Percentiles rank a stretch among this genome's conserved stretches.
phyloP scores from a whole-genome alignment of 2,329 filamentous ascomycete genomes.

The Seiridium cupressi region DNA sequence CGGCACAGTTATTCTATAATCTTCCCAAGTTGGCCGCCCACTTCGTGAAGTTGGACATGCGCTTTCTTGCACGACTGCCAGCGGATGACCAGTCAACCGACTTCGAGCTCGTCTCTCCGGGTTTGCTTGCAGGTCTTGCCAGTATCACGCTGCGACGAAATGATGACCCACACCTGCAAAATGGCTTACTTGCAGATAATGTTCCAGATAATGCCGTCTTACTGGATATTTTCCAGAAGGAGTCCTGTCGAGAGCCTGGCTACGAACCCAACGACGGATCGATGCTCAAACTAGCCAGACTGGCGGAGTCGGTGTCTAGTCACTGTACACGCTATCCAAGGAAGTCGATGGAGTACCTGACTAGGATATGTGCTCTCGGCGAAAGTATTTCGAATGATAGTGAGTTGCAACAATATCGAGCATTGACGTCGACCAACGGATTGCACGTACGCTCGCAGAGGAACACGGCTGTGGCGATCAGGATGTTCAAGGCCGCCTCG shows the following conservation, averaged over 20 bases:
- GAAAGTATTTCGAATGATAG: conserved; percentile 24
- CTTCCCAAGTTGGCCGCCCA: conserved; percentile 51
- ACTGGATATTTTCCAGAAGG: conserved; percentile 39
- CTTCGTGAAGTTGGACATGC: conserved; percentile 50
- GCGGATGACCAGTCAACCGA: conserved; percentile 31
- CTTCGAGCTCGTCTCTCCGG: conserved; percentile 34
- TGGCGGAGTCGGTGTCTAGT: conserved; percentile 38
- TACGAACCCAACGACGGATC: conserved; percentile 25
- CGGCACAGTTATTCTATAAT: conserved; percentile 30
- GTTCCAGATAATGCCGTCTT: conserved; percentile 34
- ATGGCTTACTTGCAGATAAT: conserved; percentile 27
- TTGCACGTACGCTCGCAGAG: conserved; percentile 26
- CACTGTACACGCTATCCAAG: conserved; percentile 42
- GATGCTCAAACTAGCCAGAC: conserved; percentile 38
- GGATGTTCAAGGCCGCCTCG: conserved; percentile 42
- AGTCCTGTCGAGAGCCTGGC: conserved; percentile 23
- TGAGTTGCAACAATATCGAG: conserved; percentile 21
- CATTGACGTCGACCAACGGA: conserved; percentile 11
- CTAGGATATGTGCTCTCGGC: conserved; percentile 28
- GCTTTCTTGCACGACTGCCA: conserved; percentile 25
- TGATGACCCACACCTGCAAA: conserved; percentile 27
- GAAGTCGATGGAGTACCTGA: conserved; percentile 43
- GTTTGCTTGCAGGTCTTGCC: conserved; percentile 45
- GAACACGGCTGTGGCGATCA: conserved; percentile 37
- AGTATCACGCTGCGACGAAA: conserved; percentile 29